These are phyloP conservation scores for Pelagomonas calceolata DNA, from an alignment of 108 stramenopile genomes.

Conservation along the genomic window DNA sequence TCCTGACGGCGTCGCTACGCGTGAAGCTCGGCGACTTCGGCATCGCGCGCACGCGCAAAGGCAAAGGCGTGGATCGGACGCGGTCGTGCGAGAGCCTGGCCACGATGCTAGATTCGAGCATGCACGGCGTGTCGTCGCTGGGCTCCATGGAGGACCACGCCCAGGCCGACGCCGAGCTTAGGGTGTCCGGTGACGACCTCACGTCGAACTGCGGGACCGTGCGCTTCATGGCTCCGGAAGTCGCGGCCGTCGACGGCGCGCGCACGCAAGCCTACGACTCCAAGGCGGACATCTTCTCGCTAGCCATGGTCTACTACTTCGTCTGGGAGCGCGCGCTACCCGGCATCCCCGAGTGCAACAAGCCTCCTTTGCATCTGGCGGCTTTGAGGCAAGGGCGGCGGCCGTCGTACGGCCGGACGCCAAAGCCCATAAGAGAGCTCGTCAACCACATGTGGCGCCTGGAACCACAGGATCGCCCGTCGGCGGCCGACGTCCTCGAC, in stretches of 20 bases:
- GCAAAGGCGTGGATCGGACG: no score
- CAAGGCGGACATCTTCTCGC: not conserved
- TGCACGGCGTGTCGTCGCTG: no score
- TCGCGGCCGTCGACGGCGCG: not conserved
- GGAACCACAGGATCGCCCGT: not conserved
- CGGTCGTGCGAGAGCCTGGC: no score
- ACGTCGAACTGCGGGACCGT: not conserved
- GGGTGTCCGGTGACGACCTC: not conserved
- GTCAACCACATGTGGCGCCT: not conserved
- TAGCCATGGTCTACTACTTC: conserved; percentile 2
- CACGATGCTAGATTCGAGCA: no score
- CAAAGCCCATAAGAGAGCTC: not conserved
- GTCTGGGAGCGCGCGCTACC: not conserved
- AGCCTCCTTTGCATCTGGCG: not conserved
- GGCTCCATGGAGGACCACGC: no score
- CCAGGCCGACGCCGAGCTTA: no score
- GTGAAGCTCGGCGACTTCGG: not conserved
- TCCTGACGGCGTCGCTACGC: not conserved
- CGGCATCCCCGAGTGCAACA: not conserved
- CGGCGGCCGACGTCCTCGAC: not conserved
- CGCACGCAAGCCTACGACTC: not conserved
- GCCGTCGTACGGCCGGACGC: not conserved
- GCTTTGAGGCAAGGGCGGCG: not conserved
- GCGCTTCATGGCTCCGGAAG: not conserved
- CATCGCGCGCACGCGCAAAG: not conserved